phyloP scores from a whole-genome alignment of 768 basidiomycete genomes.

The Tricholomella constricta region DNA sequence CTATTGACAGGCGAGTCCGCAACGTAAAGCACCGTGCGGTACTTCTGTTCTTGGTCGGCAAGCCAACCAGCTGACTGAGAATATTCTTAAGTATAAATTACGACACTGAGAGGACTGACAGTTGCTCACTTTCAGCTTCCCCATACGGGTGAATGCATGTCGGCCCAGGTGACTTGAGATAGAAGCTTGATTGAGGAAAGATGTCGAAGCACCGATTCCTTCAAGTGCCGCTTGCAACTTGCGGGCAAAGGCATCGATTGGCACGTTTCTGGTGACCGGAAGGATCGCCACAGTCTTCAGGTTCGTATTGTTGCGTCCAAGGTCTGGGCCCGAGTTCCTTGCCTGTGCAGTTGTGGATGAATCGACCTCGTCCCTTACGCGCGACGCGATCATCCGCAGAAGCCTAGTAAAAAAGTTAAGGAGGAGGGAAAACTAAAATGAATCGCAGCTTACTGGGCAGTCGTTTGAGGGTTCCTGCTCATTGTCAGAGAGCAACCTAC shows the following conservation, averaged over 20 bases:
- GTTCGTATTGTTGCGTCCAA: conserved; percentile 80
- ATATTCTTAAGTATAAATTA: background rate
- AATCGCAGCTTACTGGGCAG: conserved; percentile 64
- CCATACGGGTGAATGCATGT: conserved; percentile 95
- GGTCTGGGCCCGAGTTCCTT: conserved; percentile 55
- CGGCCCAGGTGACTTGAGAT: conserved; percentile 90
- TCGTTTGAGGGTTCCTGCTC: conserved; percentile 77
- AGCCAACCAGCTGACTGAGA: conserved; percentile 71
- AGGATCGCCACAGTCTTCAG: conserved; percentile 93
- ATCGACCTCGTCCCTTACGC: conserved; percentile 84
- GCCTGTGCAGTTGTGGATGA: conserved; percentile 53
- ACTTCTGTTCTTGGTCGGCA: conserved; percentile 93
- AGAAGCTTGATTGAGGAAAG: conserved; percentile 91
- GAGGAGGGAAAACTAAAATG: background rate
- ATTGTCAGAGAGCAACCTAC: background rate
- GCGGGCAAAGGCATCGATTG: conserved; percentile 85
- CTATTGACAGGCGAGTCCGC: conserved; percentile 94
- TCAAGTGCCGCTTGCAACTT: conserved; percentile 89
- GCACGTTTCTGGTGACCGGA: conserved; percentile 84
- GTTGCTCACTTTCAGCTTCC: conserved; percentile 88
- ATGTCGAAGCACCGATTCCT: conserved; percentile 90
- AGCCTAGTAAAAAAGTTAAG: conserved; percentile 44
- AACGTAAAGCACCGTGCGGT: conserved; percentile 91
- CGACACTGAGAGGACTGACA: background rate
- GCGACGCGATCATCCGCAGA: conserved; percentile 86